These are phyloP conservation scores for Coemansia brasiliensis DNA, from an alignment of 192 early-diverging fungal species.

Conservation along the genomic window DNA sequence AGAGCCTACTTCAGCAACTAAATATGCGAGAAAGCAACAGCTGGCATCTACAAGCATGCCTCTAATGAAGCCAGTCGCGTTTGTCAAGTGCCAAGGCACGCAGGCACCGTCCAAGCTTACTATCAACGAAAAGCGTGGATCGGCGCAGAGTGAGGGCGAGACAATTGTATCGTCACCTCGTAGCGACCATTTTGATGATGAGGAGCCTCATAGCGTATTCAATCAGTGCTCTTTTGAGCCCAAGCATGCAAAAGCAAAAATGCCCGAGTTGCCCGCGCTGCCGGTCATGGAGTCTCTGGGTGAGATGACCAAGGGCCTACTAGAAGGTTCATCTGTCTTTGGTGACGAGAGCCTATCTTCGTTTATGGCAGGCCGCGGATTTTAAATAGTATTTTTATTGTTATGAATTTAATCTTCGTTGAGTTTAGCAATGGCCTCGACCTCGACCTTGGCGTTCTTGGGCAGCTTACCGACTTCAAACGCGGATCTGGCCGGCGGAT, in stretches of 20 bases:
- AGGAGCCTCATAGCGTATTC: constrained; percentile 1
- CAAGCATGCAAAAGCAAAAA: not conserved
- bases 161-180: constrained; percentile 48
- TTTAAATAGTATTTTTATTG: constrained; percentile 1
- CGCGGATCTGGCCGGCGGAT: constrained; percentile 70
- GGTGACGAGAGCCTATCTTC: constrained; percentile 25
- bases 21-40: not conserved
- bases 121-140: constrained; percentile 44
- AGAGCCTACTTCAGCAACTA: not conserved
- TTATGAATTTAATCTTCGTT: constrained; percentile 16
- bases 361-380: constrained; percentile 16
- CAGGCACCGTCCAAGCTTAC: constrained; percentile 3
- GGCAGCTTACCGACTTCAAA: constrained; percentile 93
- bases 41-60: too few relatives aligned
- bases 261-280: constrained; percentile 24
- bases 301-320: constrained; percentile 38
- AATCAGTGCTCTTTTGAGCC: constrained; percentile 1
- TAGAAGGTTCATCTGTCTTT: constrained; percentile 19
- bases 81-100: not conserved
- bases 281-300: constrained; percentile 34
- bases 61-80: not conserved
- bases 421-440: constrained; percentile 84
- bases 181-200: constrained; percentile 4
- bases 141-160: constrained; percentile 50
- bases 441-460: constrained; percentile 87